Evolutionary conservation across 2,329 filamentous ascomycete species (phyloP).

Genomic region (Xylaria sp.): DNA sequence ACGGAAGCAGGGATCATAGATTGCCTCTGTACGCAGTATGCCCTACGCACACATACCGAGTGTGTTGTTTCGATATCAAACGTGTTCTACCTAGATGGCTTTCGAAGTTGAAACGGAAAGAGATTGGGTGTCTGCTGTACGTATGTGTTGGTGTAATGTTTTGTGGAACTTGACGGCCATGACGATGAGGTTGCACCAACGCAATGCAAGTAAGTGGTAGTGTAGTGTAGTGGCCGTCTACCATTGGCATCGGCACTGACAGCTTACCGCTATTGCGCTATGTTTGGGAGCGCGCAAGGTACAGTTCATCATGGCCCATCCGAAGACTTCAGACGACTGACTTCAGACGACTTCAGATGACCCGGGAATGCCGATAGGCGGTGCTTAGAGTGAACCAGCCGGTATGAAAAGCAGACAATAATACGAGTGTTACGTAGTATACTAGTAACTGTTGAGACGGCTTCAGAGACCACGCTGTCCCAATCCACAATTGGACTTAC

Average conservation of each 20-base stretch:
- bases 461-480: constrained; percentile 21
- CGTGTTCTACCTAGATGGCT: not conserved
- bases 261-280: not conserved
- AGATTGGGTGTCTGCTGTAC: not conserved
- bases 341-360: not conserved
- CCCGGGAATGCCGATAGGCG: not conserved
- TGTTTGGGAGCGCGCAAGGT: not conserved
- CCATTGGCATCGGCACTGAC: not conserved
- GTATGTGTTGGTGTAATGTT: not conserved
- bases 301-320: not conserved
- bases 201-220: not conserved
- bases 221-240: not conserved
- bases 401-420: not conserved
- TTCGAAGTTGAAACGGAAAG: constrained; percentile 16
- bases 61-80: constrained; percentile 15
- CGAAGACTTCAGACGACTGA: not conserved
- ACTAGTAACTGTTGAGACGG: not conserved
- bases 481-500: constrained; percentile 16
- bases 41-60: too few relatives aligned
- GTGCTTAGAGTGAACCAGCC: not conserved
- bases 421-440: too few relatives aligned
- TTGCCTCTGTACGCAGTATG: too few relatives aligned
- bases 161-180: constrained; percentile 7
- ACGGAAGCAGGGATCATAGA: not conserved
- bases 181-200: constrained; percentile 1